phyloP scores from a whole-genome alignment of 495 filamentous ascomycete genomes.

The Niebla homalea region DNA sequence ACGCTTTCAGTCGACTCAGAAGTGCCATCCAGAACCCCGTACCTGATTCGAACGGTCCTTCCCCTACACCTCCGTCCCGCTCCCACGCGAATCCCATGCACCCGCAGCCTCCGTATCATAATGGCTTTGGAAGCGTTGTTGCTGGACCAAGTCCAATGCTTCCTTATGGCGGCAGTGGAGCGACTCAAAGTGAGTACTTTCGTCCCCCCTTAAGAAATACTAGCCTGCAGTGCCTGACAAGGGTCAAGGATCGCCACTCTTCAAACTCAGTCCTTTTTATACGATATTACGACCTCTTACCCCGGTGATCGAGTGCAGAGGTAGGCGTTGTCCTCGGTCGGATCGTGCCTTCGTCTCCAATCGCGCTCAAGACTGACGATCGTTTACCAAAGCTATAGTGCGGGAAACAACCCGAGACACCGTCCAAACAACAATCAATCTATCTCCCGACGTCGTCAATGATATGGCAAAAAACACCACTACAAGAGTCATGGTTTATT shows the following conservation, averaged over 20 bases:
- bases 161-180: conserved; percentile 25
- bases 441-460: conserved; percentile 33
- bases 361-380: conserved; percentile 7
- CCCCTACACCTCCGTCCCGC: conserved; percentile 8
- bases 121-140: conserved; percentile 2
- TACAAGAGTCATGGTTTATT: conserved; percentile 67
- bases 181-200: conserved; percentile 15
- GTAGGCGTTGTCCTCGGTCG: conserved; percentile 32
- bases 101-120: conserved; percentile 16
- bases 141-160: conserved; percentile 12
- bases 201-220: not conserved
- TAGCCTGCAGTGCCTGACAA: conserved; percentile 10
- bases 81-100: conserved; percentile 4
- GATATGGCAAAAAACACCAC: conserved; percentile 39
- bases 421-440: conserved; percentile 39
- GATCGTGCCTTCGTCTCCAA: not conserved
- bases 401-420: conserved; percentile 40
- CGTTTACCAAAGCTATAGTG: conserved; percentile 23
- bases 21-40: conserved; percentile 21
- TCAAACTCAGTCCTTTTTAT: conserved; percentile 74
- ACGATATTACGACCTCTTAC: conserved; percentile 47
- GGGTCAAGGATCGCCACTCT: conserved; percentile 30
- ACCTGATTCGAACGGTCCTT: conserved; percentile 9
- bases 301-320: conserved; percentile 48
- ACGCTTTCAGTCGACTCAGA: conserved; percentile 23